These are phyloP conservation scores for Cucumis variabilis DNA, from an alignment of 331 rosid species.

Conservation along the genomic window DNA sequence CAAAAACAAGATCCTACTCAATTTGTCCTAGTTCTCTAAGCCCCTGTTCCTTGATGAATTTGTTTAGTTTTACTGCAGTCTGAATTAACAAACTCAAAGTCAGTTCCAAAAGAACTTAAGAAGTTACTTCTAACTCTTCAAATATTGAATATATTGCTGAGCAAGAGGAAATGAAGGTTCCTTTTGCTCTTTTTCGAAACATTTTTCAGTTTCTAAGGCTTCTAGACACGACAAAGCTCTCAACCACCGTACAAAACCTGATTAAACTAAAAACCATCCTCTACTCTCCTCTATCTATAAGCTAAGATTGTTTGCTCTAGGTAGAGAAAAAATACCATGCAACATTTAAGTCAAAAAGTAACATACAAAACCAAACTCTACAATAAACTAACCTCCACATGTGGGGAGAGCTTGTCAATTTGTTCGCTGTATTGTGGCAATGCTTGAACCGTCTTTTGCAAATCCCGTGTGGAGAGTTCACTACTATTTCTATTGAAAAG, in stretches of 20 bases:
- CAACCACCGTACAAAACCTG: not conserved
- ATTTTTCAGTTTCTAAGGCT: constrained; percentile 15
- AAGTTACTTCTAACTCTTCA: not conserved
- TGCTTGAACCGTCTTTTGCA: constrained; percentile 98
- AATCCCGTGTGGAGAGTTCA: constrained; percentile 91
- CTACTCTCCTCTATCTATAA: constrained; percentile 18
- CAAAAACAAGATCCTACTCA: constrained; percentile 96
- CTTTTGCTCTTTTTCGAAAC: not conserved
- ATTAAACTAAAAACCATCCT: too few species aligned
- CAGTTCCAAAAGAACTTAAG: constrained; percentile 4
- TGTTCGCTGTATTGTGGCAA: constrained; percentile 99
- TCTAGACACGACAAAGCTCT: not conserved
- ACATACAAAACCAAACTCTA: not conserved
- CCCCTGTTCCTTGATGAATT: constrained; percentile 68
- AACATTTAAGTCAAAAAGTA: not conserved
- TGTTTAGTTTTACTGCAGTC: constrained; percentile 93
- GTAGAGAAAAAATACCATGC: not conserved
- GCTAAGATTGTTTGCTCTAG: constrained; percentile 11
- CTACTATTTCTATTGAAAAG: too few species aligned
- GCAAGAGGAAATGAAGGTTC: constrained; percentile 13
- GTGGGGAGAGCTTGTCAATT: constrained; percentile 94
- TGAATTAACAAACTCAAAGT: constrained; percentile 48
- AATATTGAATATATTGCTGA: not conserved
- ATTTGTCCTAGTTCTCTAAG: constrained; percentile 90
- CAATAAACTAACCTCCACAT: constrained; percentile 80